Conservation (phyloP, 78 protist genomes). For the Neovahlkampfia damariscottae region DNA sequence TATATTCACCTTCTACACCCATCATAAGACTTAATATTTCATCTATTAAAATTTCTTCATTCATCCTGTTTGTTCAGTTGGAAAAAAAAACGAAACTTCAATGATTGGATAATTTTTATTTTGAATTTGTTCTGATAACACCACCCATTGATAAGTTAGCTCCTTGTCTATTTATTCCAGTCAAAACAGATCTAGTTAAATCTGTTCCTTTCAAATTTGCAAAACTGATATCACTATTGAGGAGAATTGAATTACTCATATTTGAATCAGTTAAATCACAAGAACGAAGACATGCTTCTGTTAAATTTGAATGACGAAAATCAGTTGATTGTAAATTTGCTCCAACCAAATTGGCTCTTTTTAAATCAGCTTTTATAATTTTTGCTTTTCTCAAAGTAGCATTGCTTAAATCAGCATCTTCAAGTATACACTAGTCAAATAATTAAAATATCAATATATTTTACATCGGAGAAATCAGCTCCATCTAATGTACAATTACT, state of each 20-base stretch:
- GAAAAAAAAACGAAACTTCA: too few relatives aligned
- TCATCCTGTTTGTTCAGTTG: too few relatives aligned
- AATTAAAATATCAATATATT: neutral
- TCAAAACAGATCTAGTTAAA: too few relatives aligned
- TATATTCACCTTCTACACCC: too few relatives aligned
- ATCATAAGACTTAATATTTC: too few relatives aligned
- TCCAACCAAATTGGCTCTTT: neutral
- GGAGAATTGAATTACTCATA: neutral
- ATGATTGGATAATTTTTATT: slow-evolving; percentile 1
- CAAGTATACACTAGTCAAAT: neutral
- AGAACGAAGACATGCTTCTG: neutral
- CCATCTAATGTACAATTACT: neutral
- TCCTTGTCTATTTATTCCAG: neutral
- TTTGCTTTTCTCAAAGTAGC: neutral
- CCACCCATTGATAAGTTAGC: neutral
- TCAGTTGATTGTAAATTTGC: neutral
- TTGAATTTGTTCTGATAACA: neutral
- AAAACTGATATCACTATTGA: too few relatives aligned
- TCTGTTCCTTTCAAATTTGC: too few relatives aligned
- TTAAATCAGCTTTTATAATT: neutral
- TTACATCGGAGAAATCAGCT: too few relatives aligned
- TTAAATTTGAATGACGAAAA: neutral
- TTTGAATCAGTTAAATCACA: neutral
- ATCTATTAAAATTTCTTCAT: too few relatives aligned
- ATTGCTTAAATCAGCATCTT: neutral